Percentiles rank a stretch among this genome's conserved stretches.
phyloP scores from a whole-genome alignment of 2,329 filamentous ascomycete genomes.

The Claviceps sp. region DNA sequence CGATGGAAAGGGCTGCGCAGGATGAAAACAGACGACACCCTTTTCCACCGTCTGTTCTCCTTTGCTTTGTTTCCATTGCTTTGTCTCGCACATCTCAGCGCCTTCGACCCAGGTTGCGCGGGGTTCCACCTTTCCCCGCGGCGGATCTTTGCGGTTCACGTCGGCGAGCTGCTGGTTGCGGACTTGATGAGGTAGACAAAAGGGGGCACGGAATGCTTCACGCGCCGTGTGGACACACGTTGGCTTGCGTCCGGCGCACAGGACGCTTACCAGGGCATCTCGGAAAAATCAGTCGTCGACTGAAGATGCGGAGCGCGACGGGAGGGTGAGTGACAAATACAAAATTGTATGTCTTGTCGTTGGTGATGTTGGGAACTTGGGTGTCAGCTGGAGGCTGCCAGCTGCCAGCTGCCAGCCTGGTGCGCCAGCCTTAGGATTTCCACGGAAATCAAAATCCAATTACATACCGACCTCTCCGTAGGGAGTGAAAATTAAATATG shows the following conservation, averaged over 20 bases:
- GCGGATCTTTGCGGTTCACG: neutral
- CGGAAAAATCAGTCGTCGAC: neutral
- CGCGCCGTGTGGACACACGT: neutral
- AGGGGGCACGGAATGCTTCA: neutral
- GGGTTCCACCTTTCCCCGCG: neutral
- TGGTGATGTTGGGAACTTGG: no score
- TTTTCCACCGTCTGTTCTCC: no score
- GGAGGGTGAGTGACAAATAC: neutral
- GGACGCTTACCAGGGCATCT: neutral
- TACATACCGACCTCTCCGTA: no score
- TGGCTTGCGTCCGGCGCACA: constrained; percentile 1
- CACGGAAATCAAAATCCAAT: no score
- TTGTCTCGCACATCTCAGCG: neutral
- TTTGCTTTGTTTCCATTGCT: neutral
- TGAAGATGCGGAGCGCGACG: neutral
- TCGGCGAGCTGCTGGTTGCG: neutral
- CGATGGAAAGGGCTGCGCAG: no score
- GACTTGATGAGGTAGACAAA: no score
- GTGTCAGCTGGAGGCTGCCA: neutral
- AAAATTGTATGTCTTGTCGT: neutral
- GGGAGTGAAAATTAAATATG: no score
- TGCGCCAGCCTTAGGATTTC: no score
- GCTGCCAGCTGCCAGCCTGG: neutral
- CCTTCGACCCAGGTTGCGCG: neutral
- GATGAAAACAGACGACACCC: no score